These are phyloP conservation scores for Hypomyces perniciosus DNA, from an alignment of 2,329 filamentous ascomycete genomes.

Conservation along the genomic window DNA sequence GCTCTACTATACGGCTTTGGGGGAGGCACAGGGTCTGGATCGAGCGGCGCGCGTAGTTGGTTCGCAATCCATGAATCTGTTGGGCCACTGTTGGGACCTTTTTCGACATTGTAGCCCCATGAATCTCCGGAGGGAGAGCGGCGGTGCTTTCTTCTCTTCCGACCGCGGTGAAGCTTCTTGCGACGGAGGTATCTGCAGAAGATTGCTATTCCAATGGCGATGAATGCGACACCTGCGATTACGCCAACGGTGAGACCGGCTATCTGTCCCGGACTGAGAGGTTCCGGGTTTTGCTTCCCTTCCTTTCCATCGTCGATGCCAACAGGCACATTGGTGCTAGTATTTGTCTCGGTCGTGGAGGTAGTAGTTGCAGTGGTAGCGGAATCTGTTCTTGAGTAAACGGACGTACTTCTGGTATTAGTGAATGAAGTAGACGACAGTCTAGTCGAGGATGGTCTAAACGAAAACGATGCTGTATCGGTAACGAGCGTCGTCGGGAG, in stretches of 20 bases:
- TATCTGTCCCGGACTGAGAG: slow-evolving; percentile 40
- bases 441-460: slow-evolving; percentile 1
- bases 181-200: slow-evolving; percentile 37
- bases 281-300: not conserved
- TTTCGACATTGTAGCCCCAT: slow-evolving; percentile 28
- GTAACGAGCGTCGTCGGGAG: slow-evolving; percentile 25
- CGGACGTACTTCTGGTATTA: too few relatives aligned
- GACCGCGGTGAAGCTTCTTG: slow-evolving; percentile 27
- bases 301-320: not conserved
- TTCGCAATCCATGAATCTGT: slow-evolving; percentile 23
- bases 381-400: too few relatives aligned
- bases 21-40: slow-evolving; percentile 17
- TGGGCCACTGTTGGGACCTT: slow-evolving; percentile 15
- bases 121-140: slow-evolving; percentile 24
- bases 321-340: slow-evolving; percentile 7
- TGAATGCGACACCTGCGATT: slow-evolving; percentile 37
- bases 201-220: slow-evolving; percentile 44
- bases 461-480: slow-evolving; percentile 19
- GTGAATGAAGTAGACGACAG: not conserved
- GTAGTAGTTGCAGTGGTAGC: slow-evolving; percentile 1
- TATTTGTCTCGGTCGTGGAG: not conserved
- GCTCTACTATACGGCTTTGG: slow-evolving; percentile 21
- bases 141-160: slow-evolving; percentile 3
- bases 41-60: slow-evolving; percentile 18
- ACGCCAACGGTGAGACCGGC: slow-evolving; percentile 54